A percentile compares a stretch with the other conserved stretches of the same genome.
Conservation (phyloP, 768 basidiomycete genomes). For the Agaricus subrufescens region DNA sequence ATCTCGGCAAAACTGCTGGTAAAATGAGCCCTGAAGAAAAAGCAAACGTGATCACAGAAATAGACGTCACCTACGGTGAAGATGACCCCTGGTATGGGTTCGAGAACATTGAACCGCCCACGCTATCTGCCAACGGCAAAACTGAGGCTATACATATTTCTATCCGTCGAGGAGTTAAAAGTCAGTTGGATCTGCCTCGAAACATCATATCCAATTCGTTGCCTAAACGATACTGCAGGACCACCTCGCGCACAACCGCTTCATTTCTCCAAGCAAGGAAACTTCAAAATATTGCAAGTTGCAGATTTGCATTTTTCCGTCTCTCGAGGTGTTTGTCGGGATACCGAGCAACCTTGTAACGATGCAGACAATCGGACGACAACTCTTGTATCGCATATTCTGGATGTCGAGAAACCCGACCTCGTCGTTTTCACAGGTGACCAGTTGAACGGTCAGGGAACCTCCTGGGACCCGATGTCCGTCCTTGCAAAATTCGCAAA, state of each 20-base stretch:
- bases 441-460: slow-evolving; percentile 88
- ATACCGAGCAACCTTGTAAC: slow-evolving; percentile 54
- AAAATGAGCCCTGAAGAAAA: slow-evolving; percentile 58
- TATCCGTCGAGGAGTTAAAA: slow-evolving; percentile 67
- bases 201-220: neutral
- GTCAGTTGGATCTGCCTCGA: slow-evolving; percentile 33
- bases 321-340: slow-evolving; percentile 69
- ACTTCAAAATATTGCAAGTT: slow-evolving; percentile 85
- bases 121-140: slow-evolving; percentile 38
- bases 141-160: slow-evolving; percentile 59
- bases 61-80: slow-evolving; percentile 89
- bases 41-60: slow-evolving; percentile 73
- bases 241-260: slow-evolving; percentile 72
- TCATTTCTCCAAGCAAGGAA: slow-evolving; percentile 79
- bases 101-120: slow-evolving; percentile 59
- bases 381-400: slow-evolving; percentile 61
- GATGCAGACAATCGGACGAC: slow-evolving; percentile 77
- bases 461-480: slow-evolving; percentile 84
- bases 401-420: slow-evolving; percentile 84
- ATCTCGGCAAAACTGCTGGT: slow-evolving; percentile 55
- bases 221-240: slow-evolving; percentile 29
- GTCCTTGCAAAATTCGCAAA: slow-evolving; percentile 86
- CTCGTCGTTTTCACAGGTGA: slow-evolving; percentile 92
- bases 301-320: slow-evolving; percentile 95
- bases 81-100: slow-evolving; percentile 86